Evolutionary conservation across 495 filamentous ascomycete genomes (phyloP), one percentile per base, ranked within the genome.

Genomic region (Aspergillus affinis): DNA sequence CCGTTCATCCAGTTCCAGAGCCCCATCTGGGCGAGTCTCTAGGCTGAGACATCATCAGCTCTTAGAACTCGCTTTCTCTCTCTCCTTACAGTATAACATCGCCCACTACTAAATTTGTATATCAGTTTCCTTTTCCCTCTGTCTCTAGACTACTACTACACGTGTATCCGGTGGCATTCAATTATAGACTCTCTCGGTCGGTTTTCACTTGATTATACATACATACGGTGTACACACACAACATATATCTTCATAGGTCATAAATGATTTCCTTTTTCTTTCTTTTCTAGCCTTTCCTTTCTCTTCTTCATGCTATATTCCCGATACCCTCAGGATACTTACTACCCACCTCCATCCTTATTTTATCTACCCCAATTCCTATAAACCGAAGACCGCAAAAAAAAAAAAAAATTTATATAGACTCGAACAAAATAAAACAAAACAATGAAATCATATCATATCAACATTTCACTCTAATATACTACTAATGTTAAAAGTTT

Each of bases 11-110:
- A 17, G 41, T 69, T 19, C 49, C 70, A 6, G 69, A 69, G 30
- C 57, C 61, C n/a, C 69, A 74, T 51, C 65, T 76, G 6, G 70
- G 72, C 26, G 76, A 79, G 61, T 69, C 74, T 15, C 61, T 80
- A 21, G 76, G 78, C 54, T 80, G 58, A 75, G 36, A 26, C 5
- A 9, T 26, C 19, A 21, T 49, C 47, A 3, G 47, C 9, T 3
- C 10, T 12, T 49, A 15, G 7, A 29, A n/a, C 6, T n/a, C 45
- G 5, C n/a, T 18, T 30, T 48, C n/a, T 51, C 48, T 18, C 23
- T 48, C 13, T 51, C 48, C 48, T 26, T 5, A 32, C 21, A n/a
- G 17, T n/a, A 48, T 52, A 26, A 3, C 21, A 49, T 20, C 18
- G 1, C 18, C 13, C 21, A 10, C n/a, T 21, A 10, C 5, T 41